Conservation (phyloP, 768 basidiomycete species). For the Calocybe gangraenosa region DNA sequence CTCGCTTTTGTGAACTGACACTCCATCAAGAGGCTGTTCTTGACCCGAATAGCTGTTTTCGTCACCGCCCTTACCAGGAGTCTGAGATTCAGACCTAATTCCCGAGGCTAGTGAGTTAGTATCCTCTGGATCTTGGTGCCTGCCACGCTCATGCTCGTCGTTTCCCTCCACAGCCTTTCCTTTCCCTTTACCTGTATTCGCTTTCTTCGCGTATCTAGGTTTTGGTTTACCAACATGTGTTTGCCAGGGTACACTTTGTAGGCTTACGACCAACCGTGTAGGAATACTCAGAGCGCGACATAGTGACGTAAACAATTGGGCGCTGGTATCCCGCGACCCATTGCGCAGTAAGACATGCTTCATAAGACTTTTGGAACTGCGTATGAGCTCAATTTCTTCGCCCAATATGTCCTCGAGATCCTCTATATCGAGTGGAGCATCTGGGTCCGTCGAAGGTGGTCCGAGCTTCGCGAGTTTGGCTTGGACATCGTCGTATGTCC, state of each 20-base stretch:
- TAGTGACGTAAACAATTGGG: constrained; percentile 88
- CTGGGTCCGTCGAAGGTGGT: constrained; percentile 22
- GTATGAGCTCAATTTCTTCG: constrained; percentile 64
- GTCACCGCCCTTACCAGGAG: constrained; percentile 27
- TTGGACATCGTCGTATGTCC: constrained; percentile 75
- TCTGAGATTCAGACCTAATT: constrained; percentile 22
- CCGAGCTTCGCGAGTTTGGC: constrained; percentile 30
- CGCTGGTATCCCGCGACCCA: constrained; percentile 82
- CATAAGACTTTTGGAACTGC: constrained; percentile 84
- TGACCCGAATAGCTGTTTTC: constrained; percentile 28
- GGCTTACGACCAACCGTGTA: constrained; percentile 79
- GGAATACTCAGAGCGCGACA: constrained; percentile 86
- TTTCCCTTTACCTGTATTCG: constrained; percentile 30
- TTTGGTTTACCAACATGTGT: constrained; percentile 57
- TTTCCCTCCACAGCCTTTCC: constrained; percentile 27
- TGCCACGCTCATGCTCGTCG: constrained; percentile 21
- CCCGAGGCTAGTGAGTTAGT: constrained; percentile 19
- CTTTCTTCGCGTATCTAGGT: constrained; percentile 34
- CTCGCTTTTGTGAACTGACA: constrained; percentile 31
- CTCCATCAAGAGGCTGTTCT: constrained; percentile 39
- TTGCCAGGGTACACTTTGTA: constrained; percentile 94
- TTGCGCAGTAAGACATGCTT: constrained; percentile 80
- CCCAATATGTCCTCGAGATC: constrained; percentile 42
- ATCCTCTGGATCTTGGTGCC: constrained; percentile 35
- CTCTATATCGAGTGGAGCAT: constrained; percentile 34